Evolutionary conservation across 208 protist genomes (phyloP).

Genomic region (Trypanosoma cruzi): DNA sequence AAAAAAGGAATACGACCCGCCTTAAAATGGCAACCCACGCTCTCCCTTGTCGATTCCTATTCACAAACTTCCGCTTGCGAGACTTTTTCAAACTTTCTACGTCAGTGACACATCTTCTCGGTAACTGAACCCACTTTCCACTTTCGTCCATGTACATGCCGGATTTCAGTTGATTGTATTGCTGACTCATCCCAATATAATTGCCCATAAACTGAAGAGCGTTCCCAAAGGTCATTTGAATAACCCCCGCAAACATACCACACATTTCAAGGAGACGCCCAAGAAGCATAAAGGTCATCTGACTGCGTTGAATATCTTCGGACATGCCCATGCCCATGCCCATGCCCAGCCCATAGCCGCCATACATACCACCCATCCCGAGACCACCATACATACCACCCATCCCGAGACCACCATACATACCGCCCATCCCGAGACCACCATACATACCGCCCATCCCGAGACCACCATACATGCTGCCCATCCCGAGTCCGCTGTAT

Average conservation of each 20-base stretch:
- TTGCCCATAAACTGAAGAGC: slow-evolving; percentile 80
- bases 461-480: too few species aligned
- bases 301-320: slow-evolving; percentile 77
- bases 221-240: slow-evolving; percentile 85
- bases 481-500: slow-evolving; percentile 36
- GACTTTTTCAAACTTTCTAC: not conserved
- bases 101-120: not conserved
- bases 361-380: slow-evolving; percentile 34
- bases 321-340: slow-evolving; percentile 88
- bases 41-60: not conserved
- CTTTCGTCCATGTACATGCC: slow-evolving; percentile 30
- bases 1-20: slow-evolving; percentile 16
- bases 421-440: too few species aligned
- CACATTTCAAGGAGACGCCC: slow-evolving; percentile 84
- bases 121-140: slow-evolving; percentile 26
- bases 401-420: too few species aligned
- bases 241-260: slow-evolving; percentile 84
- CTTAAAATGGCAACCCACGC: slow-evolving; percentile 16
- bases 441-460: too few species aligned
- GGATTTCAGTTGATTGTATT: slow-evolving; percentile 33
- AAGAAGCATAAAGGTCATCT: slow-evolving; percentile 92
- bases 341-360: slow-evolving; percentile 30
- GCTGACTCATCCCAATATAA: slow-evolving; percentile 81
- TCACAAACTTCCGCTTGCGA: not conserved
- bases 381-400: too few species aligned